These are phyloP conservation scores for Turnera subulata DNA, from an alignment of 345 rosid species.

Conservation along the genomic window DNA sequence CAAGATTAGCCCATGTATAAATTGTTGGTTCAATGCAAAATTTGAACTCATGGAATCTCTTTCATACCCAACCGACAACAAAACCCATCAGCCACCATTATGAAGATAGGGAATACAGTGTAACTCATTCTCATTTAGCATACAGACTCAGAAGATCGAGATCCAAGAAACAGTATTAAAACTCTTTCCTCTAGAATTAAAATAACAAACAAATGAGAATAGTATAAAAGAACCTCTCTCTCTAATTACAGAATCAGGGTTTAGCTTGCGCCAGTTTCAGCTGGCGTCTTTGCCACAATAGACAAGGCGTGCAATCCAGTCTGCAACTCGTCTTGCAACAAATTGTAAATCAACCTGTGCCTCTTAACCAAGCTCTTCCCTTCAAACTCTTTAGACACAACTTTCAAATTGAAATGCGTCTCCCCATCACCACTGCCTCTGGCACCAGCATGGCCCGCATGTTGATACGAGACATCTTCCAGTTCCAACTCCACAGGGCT, in stretches of 20 bases:
- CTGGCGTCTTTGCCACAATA: constrained; percentile 78
- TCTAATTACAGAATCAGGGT: background rate
- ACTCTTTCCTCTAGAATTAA: background rate
- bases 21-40: background rate
- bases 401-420: constrained; percentile 79
- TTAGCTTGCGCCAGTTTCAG: constrained; percentile 42
- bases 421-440: constrained; percentile 72
- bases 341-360: constrained; percentile 66
- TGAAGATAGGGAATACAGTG: background rate
- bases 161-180: background rate
- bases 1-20: background rate
- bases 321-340: constrained; percentile 78
- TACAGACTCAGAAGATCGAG: background rate
- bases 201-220: background rate
- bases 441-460: constrained; percentile 90
- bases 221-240: constrained; percentile 17
- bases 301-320: constrained; percentile 85
- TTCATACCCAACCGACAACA: background rate
- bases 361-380: constrained; percentile 93
- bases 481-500: constrained; percentile 61
- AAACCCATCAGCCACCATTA: background rate
- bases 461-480: constrained; percentile 88
- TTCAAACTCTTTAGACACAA: constrained; percentile 75
- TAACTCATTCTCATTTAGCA: background rate
- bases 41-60: background rate